A percentile compares a stretch with the other conserved stretches of the same genome.
These are phyloP conservation scores for Microcyclospora tardicrescens DNA, from an alignment of 2,329 filamentous ascomycete species.

Conservation along the genomic window DNA sequence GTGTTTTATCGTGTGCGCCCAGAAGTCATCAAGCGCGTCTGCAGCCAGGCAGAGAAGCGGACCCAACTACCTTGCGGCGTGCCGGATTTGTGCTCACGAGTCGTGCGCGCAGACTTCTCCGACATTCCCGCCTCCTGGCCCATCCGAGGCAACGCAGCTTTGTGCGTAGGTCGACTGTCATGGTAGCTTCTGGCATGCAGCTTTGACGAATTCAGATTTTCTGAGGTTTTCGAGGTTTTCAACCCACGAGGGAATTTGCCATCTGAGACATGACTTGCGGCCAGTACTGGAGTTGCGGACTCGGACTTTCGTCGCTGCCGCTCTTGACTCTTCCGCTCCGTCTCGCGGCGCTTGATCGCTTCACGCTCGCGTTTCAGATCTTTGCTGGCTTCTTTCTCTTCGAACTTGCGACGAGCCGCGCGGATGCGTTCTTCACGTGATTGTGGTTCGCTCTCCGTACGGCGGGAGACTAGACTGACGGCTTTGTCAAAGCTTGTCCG, in stretches of 20 bases:
- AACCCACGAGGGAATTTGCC: slow-evolving; percentile 10
- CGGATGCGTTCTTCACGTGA: slow-evolving; percentile 44
- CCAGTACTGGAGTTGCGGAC: slow-evolving; percentile 4
- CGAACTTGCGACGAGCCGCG: slow-evolving; percentile 43
- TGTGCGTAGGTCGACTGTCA: slow-evolving; percentile 12
- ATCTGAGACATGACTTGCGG: too few species aligned
- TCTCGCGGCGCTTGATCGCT: slow-evolving; percentile 32
- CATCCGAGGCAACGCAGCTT: slow-evolving; percentile 13
- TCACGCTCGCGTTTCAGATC: slow-evolving; percentile 42
- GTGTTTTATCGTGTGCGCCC: slow-evolving; percentile 7
- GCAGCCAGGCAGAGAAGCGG: slow-evolving; percentile 44
- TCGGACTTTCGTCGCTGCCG: slow-evolving; percentile 30
- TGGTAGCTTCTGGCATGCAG: slow-evolving; percentile 15
- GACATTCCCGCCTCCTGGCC: slow-evolving; percentile 13
- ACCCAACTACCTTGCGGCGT: slow-evolving; percentile 36
- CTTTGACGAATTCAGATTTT: slow-evolving; percentile 4
- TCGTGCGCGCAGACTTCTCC: slow-evolving; percentile 18
- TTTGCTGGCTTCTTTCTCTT: slow-evolving; percentile 47
- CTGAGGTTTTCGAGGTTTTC: slow-evolving; percentile 6
- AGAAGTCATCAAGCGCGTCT: slow-evolving; percentile 40
- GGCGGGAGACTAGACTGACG: slow-evolving; percentile 34
- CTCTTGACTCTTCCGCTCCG: slow-evolving; percentile 33
- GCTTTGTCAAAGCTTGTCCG: slow-evolving; percentile 45
- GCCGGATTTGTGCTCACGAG: slow-evolving; percentile 21
- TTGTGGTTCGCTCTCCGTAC: slow-evolving; percentile 38